Conservation (phyloP, 495 filamentous ascomycete genomes). For the Filosporella fistucella region DNA sequence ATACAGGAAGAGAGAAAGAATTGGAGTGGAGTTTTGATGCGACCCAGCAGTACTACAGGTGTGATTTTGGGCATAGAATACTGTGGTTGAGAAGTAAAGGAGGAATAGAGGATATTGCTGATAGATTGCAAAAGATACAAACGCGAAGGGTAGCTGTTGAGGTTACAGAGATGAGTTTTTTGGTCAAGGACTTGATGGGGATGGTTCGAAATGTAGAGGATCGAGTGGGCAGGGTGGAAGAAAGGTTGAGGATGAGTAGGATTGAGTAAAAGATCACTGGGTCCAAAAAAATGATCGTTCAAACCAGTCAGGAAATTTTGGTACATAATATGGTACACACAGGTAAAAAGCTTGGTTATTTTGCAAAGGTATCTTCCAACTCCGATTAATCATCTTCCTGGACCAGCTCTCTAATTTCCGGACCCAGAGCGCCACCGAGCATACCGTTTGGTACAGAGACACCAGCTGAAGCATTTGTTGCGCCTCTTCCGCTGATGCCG, state of each 20-base stretch:
- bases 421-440: conserved; percentile 13
- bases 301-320: no score
- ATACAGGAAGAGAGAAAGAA: conserved; percentile 19
- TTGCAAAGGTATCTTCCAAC: no score
- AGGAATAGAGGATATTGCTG: conserved; percentile 14
- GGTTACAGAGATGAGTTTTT: conserved; percentile 11
- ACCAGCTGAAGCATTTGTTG: conserved; percentile 22
- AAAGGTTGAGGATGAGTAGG: conserved; percentile 17
- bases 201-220: conserved; percentile 14
- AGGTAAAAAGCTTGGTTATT: no score
- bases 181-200: conserved; percentile 19
- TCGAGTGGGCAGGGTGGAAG: conserved; percentile 14
- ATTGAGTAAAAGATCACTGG: conserved; percentile 15
- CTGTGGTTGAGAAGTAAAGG: conserved; percentile 17
- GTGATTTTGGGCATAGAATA: conserved; percentile 17
- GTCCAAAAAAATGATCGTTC: no score
- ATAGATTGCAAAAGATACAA: conserved; percentile 17
- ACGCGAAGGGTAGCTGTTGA: conserved; percentile 21
- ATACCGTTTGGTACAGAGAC: conserved; percentile 8
- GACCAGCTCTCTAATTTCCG: conserved; percentile 60
- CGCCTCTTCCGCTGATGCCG: conserved; percentile 34
- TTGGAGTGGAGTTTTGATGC: conserved; percentile 23
- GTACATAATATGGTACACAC: no score
- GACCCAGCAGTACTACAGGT: conserved; percentile 18
- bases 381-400: conserved; percentile 54